phyloP scores from a whole-genome alignment of 305 asterid genomes.

The Solanum hybrid region DNA sequence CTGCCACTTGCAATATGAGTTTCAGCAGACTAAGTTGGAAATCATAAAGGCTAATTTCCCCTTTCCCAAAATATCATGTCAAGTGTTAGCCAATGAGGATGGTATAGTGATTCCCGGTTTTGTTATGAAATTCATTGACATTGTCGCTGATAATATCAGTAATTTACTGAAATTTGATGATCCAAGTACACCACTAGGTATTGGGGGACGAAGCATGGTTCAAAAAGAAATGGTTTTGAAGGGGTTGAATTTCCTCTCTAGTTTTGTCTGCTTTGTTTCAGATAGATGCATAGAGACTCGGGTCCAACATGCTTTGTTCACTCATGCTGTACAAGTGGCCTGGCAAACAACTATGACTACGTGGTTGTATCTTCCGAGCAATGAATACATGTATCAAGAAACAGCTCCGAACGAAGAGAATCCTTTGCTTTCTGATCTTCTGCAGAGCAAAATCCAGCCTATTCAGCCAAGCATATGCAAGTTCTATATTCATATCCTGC shows the following conservation, averaged over 20 bases:
- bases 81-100: neutral
- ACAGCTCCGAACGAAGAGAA: neutral
- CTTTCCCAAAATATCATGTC: neutral
- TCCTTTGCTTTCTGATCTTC: neutral
- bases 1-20: neutral
- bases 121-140: neutral
- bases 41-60: neutral
- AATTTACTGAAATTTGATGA: neutral
- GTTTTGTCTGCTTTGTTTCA: neutral
- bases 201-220: neutral
- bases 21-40: neutral
- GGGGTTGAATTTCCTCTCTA: neutral
- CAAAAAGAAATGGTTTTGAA: neutral
- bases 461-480: neutral
- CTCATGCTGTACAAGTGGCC: neutral
- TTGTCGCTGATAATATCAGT: neutral
- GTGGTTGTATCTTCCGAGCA: neutral
- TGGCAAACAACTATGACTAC: neutral
- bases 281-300: neutral
- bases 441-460: neutral
- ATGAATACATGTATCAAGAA: neutral
- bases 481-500: neutral
- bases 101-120: neutral
- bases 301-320: neutral
- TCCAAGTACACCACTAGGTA: neutral